A percentile compares a stretch with the other conserved stretches of the same genome.
These are phyloP conservation scores for Cladochytrium replicatum DNA, from an alignment of 192 early-diverging fungal genomes.

Conservation along the genomic window DNA sequence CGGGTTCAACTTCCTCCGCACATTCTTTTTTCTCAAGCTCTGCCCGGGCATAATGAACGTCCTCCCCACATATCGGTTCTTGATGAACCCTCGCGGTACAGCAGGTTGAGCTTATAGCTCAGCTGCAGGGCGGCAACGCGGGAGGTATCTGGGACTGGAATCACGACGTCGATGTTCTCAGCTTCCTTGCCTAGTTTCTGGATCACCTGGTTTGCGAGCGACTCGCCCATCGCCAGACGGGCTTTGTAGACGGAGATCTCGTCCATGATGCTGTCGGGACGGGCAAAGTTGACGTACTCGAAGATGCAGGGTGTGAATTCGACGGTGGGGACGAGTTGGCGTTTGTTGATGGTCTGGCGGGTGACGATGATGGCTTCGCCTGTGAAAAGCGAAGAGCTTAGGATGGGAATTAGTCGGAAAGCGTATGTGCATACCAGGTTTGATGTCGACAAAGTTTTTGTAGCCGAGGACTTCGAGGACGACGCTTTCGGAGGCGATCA, in stretches of 20 bases:
- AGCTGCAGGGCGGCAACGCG: constrained; percentile 89
- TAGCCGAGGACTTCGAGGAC: constrained; percentile 84
- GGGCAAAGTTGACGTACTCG: constrained; percentile 98
- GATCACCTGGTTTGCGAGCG: constrained; percentile 75
- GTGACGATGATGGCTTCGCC: constrained; percentile 92
- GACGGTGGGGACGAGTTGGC: constrained; percentile 33
- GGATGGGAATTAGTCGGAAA: too few relatives aligned
- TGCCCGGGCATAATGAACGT: constrained; percentile 99
- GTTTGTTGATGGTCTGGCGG: constrained; percentile 56
- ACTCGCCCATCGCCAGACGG: constrained; percentile 95
- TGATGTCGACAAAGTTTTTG: constrained; percentile 79
- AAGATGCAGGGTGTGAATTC: constrained; percentile 94
- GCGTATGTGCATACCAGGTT: constrained; percentile 48
- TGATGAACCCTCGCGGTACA: constrained; percentile 98
- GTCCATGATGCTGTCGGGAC: constrained; percentile 98
- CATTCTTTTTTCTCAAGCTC: constrained; percentile 59
- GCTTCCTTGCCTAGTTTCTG: constrained; percentile 56
- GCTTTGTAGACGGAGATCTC: constrained; percentile 98
- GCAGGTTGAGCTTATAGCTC: constrained; percentile 75
- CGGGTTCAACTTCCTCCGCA: constrained; percentile 94
- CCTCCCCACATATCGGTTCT: constrained; percentile 97
- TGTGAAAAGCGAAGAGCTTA: constrained; percentile 9
- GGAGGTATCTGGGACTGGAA: constrained; percentile 96
- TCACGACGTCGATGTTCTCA: constrained; percentile 97
- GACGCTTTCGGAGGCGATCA: constrained; percentile 98